These are phyloP conservation scores for Beauveria bassiana DNA, from an alignment of 2,329 filamentous ascomycete genomes.

Conservation along the genomic window DNA sequence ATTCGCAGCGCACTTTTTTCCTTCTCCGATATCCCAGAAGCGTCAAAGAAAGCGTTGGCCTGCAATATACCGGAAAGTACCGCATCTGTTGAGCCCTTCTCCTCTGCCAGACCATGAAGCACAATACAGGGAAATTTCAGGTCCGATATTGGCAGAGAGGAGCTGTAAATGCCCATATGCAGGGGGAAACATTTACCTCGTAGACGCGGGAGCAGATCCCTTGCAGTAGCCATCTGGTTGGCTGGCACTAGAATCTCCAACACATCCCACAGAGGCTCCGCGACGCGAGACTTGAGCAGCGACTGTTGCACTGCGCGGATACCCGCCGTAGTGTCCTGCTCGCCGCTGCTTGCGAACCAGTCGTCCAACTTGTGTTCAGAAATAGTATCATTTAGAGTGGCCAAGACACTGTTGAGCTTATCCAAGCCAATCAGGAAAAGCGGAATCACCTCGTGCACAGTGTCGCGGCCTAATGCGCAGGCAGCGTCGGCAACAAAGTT, in stretches of 20 bases:
- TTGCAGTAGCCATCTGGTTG: not conserved
- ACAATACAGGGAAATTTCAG: not conserved
- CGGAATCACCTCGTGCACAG: conserved; percentile 1
- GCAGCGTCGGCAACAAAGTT: conserved; percentile 8
- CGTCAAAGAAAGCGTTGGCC: not conserved
- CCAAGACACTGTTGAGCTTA: conserved; percentile 5
- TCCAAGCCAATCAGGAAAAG: conserved; percentile 7
- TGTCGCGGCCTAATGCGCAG: conserved; percentile 7
- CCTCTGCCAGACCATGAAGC: not conserved
- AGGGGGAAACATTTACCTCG: not conserved
- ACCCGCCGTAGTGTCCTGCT: not conserved
- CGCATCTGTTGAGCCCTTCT: not conserved
- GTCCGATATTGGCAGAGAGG: not conserved
- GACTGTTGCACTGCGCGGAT: conserved; percentile 1
- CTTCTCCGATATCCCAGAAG: not conserved
- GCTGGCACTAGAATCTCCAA: not conserved
- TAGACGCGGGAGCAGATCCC: not conserved
- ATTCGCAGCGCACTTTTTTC: not conserved
- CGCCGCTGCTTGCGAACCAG: conserved; percentile 3
- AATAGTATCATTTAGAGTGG: not conserved
- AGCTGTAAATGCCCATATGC: not conserved
- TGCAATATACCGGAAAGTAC: not conserved
- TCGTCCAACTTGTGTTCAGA: conserved; percentile 4
- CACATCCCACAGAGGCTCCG: not conserved
- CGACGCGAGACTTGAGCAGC: not conserved